These are phyloP conservation scores for Schizophyllum amplum DNA, from an alignment of 1,284 basidiomycete species.

Conservation along the genomic window DNA sequence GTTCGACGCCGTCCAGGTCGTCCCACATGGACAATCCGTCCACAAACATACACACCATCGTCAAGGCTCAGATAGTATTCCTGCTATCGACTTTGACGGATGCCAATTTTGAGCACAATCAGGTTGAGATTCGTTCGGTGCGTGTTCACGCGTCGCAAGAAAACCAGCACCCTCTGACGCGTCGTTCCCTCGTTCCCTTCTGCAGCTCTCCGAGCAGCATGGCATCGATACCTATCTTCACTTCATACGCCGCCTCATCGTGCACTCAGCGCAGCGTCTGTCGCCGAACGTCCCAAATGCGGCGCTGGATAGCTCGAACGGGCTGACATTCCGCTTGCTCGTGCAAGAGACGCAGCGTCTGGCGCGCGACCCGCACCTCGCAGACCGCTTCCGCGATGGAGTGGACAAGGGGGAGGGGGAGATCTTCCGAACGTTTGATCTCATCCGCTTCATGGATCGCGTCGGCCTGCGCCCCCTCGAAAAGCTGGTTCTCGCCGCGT, in stretches of 20 bases:
- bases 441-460: constrained; percentile 70
- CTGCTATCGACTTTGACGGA: constrained; percentile 89
- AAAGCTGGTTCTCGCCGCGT: constrained; percentile 65
- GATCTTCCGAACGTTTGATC: constrained; percentile 71
- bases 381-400: constrained; percentile 80
- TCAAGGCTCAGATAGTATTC: constrained; percentile 89
- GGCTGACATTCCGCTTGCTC: constrained; percentile 73
- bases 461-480: constrained; percentile 75
- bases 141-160: constrained; percentile 25
- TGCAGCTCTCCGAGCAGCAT: constrained; percentile 87
- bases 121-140: constrained; percentile 86
- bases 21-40: constrained; percentile 54
- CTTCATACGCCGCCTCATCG: constrained; percentile 89
- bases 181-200: constrained; percentile 13
- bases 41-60: constrained; percentile 62
- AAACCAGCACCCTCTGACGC: constrained; percentile 8
- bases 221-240: constrained; percentile 93
- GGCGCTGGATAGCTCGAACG: constrained; percentile 60
- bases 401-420: constrained; percentile 80
- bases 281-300: constrained; percentile 46
- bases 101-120: constrained; percentile 89
- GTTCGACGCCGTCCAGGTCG: constrained; percentile 68
- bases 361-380: constrained; percentile 78
- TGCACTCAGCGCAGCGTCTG: constrained; percentile 70
- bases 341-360: constrained; percentile 84